Base-by-base conservation (phyloP, 352 stramenopile species). In the Pythium aquatile region DNA sequence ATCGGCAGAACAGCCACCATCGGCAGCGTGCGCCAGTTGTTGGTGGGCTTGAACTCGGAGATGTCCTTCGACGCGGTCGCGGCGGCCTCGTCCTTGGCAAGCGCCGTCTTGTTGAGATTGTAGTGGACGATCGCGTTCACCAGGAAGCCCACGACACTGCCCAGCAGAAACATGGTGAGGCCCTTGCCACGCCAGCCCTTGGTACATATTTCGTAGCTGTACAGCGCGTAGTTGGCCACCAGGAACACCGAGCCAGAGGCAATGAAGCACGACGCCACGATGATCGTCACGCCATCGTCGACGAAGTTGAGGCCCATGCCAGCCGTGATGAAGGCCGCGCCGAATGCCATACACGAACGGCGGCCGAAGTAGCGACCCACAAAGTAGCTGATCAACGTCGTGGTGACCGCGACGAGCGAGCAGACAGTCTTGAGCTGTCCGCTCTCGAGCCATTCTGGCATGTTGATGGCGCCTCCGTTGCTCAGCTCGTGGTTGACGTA, bases 121-220 rank as follows among this genome's bases (percentile, higher is more conserved):
- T 69, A 65, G 66, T 89, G 77, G 53, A 95, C 52, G 16, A 81
- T 57, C 5, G 81, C 76, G 58, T 93, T 78, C 24, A 85, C 73
- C 28, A 92, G 69, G 70, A 80, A 90, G 13, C 87, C 87, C 20
- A 91, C 65, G 66, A 86, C 82, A 3, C 71, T 85, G 9, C 87
- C 87, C 40, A 96, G 75, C 30, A 93, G 64, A 64, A 94, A 96
- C 33, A 94, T 81, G 8, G 81, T 88, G 5, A 93, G 72, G 42
- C 83, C 88, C 72, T 96, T 96, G 47, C 87, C 85, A n/a, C 81
- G 85, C 85, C 85, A 94, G 28, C 85, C 87, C 62, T 90, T 90
- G 16, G 85, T 94, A 56, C 82, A 96, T 29, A 96, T 96, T 62
- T 96, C 87, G 42, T 77, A 94, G 59, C 85, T 93, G 69, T 87